Evolutionary conservation across 805 yeast species (phyloP).

Genomic region (Ogataea naganishii): DNA sequence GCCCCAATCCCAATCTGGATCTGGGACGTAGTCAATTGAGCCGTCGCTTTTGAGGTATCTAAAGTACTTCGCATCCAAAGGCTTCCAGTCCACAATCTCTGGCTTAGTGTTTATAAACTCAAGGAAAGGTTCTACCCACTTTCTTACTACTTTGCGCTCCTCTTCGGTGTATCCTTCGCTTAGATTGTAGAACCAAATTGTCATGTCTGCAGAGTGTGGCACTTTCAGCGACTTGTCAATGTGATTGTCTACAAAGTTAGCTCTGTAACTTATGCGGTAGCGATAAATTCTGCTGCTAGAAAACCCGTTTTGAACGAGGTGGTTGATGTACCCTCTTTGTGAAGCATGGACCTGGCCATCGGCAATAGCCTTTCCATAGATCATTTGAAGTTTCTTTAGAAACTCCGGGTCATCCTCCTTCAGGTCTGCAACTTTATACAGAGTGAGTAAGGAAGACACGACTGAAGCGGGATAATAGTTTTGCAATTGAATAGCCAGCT

Average conservation of each 20-base stretch:
- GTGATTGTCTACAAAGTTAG: slow-evolving; percentile 13
- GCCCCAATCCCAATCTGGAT: slow-evolving; percentile 29
- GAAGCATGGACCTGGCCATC: slow-evolving; percentile 27
- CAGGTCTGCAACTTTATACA: slow-evolving; percentile 11
- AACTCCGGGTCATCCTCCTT: slow-evolving; percentile 8
- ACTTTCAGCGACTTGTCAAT: slow-evolving; percentile 15
- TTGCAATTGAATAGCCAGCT: slow-evolving; percentile 16
- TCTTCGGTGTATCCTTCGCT: slow-evolving; percentile 11
- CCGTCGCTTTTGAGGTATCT: no score
- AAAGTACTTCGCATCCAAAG: no score
- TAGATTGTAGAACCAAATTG: slow-evolving; percentile 20
- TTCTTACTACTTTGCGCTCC: slow-evolving; percentile 12
- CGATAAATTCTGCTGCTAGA: slow-evolving; percentile 16
- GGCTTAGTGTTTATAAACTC: no score
- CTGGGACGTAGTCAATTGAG: slow-evolving; percentile 16
- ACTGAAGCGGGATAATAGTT: slow-evolving; percentile 29
- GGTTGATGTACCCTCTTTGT: slow-evolving; percentile 19
- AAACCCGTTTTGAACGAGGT: slow-evolving; percentile 16
- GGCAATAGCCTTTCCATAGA: slow-evolving; percentile 22
- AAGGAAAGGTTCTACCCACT: no score
- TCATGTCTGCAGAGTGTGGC: slow-evolving; percentile 22
- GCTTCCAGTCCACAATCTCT: no score
- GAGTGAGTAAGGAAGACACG: slow-evolving; percentile 14
- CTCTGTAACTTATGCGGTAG: slow-evolving; percentile 19
- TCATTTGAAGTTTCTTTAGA: slow-evolving; percentile 11